Evolutionary conservation across 2,329 filamentous ascomycete species (phyloP).

Genomic region (Plenodomus lindquistii): DNA sequence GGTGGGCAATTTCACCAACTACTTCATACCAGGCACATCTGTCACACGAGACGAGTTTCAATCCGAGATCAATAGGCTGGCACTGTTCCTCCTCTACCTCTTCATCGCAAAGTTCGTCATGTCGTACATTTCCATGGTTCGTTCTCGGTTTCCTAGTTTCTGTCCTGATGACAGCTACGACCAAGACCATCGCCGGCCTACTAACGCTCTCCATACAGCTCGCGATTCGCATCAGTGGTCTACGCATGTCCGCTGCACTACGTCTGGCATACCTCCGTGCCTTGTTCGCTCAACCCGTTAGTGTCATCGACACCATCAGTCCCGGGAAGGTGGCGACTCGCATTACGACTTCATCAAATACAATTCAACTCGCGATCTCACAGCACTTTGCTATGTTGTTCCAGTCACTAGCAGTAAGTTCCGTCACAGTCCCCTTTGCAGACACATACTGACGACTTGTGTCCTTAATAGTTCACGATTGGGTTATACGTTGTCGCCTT

Average conservation of each 20-base stretch:
- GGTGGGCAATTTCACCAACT: slow-evolving; percentile 61
- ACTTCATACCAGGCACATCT: slow-evolving; percentile 52
- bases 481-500: slow-evolving; percentile 54
- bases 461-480: slow-evolving; percentile 25
- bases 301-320: slow-evolving; percentile 53
- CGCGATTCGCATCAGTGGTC: slow-evolving; percentile 54
- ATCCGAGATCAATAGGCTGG: slow-evolving; percentile 48
- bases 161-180: neutral
- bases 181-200: too few species aligned
- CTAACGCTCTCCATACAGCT: slow-evolving; percentile 37
- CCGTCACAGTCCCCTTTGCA: neutral
- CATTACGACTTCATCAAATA: slow-evolving; percentile 58
- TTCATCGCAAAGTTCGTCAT: slow-evolving; percentile 43
- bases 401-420: slow-evolving; percentile 29
- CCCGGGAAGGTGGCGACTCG: slow-evolving; percentile 56
- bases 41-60: slow-evolving; percentile 55
- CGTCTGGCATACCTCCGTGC: slow-evolving; percentile 55
- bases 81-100: slow-evolving; percentile 38
- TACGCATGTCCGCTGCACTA: slow-evolving; percentile 56
- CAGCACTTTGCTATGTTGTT: slow-evolving; percentile 57
- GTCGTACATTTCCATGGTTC: slow-evolving; percentile 39
- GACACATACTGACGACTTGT: neutral
- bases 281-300: slow-evolving; percentile 56
- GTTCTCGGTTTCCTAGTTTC: neutral
- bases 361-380: slow-evolving; percentile 59